phyloP scores from a whole-genome alignment of 805 yeast genomes.

The Candida schatavii region DNA sequence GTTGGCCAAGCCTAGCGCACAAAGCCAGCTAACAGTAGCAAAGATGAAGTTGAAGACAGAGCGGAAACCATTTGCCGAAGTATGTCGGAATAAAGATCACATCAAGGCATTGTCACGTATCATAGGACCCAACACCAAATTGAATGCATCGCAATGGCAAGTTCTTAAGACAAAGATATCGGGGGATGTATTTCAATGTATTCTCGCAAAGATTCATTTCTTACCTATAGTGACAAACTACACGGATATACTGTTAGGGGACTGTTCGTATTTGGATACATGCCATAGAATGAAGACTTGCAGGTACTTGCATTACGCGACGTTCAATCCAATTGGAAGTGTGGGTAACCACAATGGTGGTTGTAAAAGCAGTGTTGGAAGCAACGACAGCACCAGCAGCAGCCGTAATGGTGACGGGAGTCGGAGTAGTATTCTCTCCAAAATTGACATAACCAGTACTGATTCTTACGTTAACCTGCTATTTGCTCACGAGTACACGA shows the following conservation, averaged over 20 bases:
- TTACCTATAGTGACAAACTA: constrained; percentile 35
- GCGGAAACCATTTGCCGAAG: constrained; percentile 44
- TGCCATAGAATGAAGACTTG: constrained; percentile 84
- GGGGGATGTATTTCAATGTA: constrained; percentile 20
- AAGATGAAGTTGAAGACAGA: constrained; percentile 38
- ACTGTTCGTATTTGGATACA: constrained; percentile 91
- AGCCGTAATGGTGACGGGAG: constrained; percentile 7
- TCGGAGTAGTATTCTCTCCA: constrained; percentile 5
- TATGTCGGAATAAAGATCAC: constrained; percentile 46
- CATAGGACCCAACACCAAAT: background rate
- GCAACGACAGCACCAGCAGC: constrained; percentile 1
- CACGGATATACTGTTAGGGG: constrained; percentile 76
- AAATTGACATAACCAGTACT: constrained; percentile 8
- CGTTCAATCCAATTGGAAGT: constrained; percentile 37
- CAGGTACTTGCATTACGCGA: constrained; percentile 75
- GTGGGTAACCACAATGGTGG: constrained; percentile 13
- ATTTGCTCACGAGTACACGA: constrained; percentile 37
- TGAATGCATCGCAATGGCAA: background rate
- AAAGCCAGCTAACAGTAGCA: constrained; percentile 36
- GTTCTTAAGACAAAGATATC: constrained; percentile 12
- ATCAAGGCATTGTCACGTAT: constrained; percentile 20
- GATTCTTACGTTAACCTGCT: background rate
- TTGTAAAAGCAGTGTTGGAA: background rate
- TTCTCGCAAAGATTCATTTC: constrained; percentile 24
- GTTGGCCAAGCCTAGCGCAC: constrained; percentile 37